Evolutionary conservation across 352 stramenopile species (phyloP).

Genomic region (Phytophthora hibernalis): DNA sequence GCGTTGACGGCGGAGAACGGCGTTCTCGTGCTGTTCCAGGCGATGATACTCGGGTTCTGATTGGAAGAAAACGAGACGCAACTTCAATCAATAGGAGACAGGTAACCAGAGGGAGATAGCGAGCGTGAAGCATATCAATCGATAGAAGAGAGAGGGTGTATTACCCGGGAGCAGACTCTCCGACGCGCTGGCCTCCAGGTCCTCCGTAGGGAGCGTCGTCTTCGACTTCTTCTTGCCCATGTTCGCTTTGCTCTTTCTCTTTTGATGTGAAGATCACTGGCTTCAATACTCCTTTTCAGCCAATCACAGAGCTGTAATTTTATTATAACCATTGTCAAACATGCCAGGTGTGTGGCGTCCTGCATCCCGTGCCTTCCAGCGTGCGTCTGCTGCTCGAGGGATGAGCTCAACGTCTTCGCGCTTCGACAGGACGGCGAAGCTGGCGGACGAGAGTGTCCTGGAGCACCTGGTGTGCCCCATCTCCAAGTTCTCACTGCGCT

Average conservation of each 20-base stretch:
- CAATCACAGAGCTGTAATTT: conserved; percentile 14
- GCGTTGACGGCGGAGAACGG: conserved; percentile 54
- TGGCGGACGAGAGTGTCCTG: conserved; percentile 75
- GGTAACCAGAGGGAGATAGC: background rate
- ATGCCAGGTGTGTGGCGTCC: conserved; percentile 20
- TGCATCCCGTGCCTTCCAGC: conserved; percentile 8
- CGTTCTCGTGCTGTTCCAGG: conserved; percentile 44
- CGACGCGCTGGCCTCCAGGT: conserved; percentile 44
- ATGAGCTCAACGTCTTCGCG: conserved; percentile 18
- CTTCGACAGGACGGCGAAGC: conserved; percentile 32
- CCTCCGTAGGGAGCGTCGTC: conserved; percentile 51
- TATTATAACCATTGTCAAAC: conserved; percentile 15
- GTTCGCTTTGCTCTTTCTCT: conserved; percentile 17
- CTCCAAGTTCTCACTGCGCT: conserved; percentile 85
- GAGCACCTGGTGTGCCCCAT: conserved; percentile 87
- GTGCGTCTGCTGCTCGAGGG: background rate
- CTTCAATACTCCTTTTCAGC: conserved; percentile 45
- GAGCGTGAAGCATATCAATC: conserved; percentile 10
- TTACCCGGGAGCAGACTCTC: conserved; percentile 65
- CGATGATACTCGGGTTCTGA: conserved; percentile 38
- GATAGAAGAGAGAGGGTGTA: background rate
- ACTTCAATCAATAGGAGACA: conserved; percentile 17
- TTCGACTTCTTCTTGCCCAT: conserved; percentile 78
- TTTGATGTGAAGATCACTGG: conserved; percentile 38
- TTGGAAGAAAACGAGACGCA: background rate